A percentile compares a stretch with the other conserved stretches of the same genome.
These are phyloP conservation scores for Yamadazyma tumulicola DNA, from an alignment of 805 yeast genomes.

Conservation along the genomic window DNA sequence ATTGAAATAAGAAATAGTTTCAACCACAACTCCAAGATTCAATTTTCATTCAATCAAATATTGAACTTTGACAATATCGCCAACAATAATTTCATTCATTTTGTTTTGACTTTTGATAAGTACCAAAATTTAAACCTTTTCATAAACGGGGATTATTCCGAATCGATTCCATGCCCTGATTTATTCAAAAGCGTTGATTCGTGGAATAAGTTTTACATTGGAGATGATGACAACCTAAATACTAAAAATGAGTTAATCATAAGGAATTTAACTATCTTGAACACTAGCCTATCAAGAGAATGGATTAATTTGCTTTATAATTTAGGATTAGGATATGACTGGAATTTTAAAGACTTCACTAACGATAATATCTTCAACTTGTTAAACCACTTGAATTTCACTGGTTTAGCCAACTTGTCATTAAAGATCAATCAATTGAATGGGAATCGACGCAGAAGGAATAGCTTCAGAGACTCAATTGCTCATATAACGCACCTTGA, in stretches of 20 bases:
- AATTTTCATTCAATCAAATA: slow-evolving; percentile 33
- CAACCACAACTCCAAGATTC: slow-evolving; percentile 24
- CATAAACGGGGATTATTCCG: slow-evolving; percentile 49
- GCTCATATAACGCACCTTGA: slow-evolving; percentile 2
- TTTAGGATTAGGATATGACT: slow-evolving; percentile 46
- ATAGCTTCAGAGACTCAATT: slow-evolving; percentile 8
- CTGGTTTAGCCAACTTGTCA: slow-evolving; percentile 32
- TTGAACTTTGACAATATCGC: slow-evolving; percentile 11
- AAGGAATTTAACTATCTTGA: slow-evolving; percentile 38
- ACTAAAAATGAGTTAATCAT: slow-evolving; percentile 27
- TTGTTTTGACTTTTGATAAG: slow-evolving; percentile 35
- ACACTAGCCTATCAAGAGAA: slow-evolving; percentile 35
- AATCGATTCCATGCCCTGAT: slow-evolving; percentile 38
- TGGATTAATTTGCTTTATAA: slow-evolving; percentile 50
- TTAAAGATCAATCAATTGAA: slow-evolving; percentile 29
- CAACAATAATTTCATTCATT: slow-evolving; percentile 25
- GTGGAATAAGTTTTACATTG: slow-evolving; percentile 39
- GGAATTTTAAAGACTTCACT: slow-evolving; percentile 40
- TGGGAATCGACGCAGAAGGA: slow-evolving; percentile 7
- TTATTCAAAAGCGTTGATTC: slow-evolving; percentile 21
- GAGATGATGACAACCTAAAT: slow-evolving; percentile 15
- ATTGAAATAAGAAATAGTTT: slow-evolving; percentile 24
- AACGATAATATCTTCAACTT: slow-evolving; percentile 37
- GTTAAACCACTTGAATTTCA: slow-evolving; percentile 37
- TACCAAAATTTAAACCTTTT: slow-evolving; percentile 40